Conservation (phyloP, 176 grass and related monocot species). For the Zizania latifolia region DNA sequence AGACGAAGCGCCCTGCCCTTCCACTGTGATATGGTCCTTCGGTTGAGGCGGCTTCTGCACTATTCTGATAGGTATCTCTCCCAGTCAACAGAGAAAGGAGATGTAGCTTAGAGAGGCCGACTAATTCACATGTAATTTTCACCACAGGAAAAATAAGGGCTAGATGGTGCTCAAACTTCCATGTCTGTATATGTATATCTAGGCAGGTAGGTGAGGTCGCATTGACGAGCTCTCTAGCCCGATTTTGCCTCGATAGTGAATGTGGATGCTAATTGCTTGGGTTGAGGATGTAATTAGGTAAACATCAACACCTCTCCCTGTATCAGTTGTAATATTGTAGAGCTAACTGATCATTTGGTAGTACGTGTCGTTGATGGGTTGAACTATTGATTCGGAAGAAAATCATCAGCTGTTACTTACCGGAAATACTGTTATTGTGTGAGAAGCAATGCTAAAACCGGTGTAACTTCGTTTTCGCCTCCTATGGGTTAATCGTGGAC, state of each 20-base stretch:
- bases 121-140: conserved; percentile 29
- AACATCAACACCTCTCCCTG: conserved; percentile 31
- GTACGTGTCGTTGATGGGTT: background rate
- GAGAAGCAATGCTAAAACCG: too few relatives aligned
- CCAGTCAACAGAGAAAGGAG: conserved; percentile 35
- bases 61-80: conserved; percentile 72
- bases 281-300: conserved; percentile 40
- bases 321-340: conserved; percentile 14
- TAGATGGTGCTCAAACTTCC: conserved; percentile 16
- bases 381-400: background rate
- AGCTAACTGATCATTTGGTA: background rate
- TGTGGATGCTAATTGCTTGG: background rate
- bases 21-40: conserved; percentile 83
- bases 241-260: conserved; percentile 13
- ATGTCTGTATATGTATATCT: background rate
- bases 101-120: conserved; percentile 35
- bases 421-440: too few relatives aligned
- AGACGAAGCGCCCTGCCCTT: conserved; percentile 69
- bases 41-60: conserved; percentile 80
- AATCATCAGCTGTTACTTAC: too few relatives aligned
- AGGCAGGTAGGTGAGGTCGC: conserved; percentile 20
- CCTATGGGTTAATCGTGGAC: too few relatives aligned
- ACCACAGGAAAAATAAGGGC: conserved; percentile 34
- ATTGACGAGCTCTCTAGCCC: conserved; percentile 22
- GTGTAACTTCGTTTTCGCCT: too few relatives aligned